Percentiles rank a stretch among this genome's conserved stretches.
phyloP scores from a whole-genome alignment of 1,284 basidiomycete species.

The Cutaneotrichosporon mucoides region DNA sequence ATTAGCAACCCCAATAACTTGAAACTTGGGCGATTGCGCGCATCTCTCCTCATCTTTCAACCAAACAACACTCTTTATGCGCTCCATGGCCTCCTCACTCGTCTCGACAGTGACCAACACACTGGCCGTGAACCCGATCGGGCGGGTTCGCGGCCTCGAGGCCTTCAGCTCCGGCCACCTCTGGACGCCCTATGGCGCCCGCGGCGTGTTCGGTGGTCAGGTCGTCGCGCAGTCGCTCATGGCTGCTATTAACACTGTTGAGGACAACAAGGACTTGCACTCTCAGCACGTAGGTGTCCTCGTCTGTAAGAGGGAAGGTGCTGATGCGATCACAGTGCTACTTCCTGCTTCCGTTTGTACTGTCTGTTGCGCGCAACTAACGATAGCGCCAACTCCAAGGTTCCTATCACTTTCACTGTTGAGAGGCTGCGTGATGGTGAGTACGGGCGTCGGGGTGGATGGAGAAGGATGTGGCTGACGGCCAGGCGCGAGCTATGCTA shows the following conservation, averaged over 20 bases:
- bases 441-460: slow-evolving; percentile 6
- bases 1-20: no score
- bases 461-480: not conserved
- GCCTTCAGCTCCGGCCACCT: slow-evolving; percentile 66
- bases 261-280: slow-evolving; percentile 57
- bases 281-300: slow-evolving; percentile 59
- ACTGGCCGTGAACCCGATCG: slow-evolving; percentile 13
- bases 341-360: slow-evolving; percentile 41
- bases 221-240: slow-evolving; percentile 83
- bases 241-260: slow-evolving; percentile 70
- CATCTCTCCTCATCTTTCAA: no score
- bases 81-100: slow-evolving; percentile 10
- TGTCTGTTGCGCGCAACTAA: not conserved
- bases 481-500: slow-evolving; percentile 28
- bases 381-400: slow-evolving; percentile 65
- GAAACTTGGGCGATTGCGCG: no score
- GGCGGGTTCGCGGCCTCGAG: slow-evolving; percentile 16
- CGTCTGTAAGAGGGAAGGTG: not conserved
- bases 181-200: slow-evolving; percentile 61
- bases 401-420: slow-evolving; percentile 78
- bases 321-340: slow-evolving; percentile 30
- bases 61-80: not conserved
- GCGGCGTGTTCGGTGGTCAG: slow-evolving; percentile 80
- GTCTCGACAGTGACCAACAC: slow-evolving; percentile 17
- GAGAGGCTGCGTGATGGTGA: slow-evolving; percentile 70